A percentile compares a stretch with the other conserved stretches of the same genome.
Evolutionary conservation across 192 early-diverging fungal genomes (phyloP).

Genomic region (Linnemannia hyalina): DNA sequence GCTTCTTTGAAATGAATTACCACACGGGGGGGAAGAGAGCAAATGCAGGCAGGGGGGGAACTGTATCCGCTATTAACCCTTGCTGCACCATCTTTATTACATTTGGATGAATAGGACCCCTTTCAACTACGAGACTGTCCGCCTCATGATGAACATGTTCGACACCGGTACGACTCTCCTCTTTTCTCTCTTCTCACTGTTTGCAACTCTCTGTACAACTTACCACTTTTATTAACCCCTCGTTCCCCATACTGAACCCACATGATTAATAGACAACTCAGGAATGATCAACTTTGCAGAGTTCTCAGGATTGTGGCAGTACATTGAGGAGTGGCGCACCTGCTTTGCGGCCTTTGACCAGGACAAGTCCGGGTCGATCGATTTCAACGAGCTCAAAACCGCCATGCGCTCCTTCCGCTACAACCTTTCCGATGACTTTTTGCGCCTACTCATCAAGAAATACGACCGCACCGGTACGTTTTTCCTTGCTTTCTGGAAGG

Average conservation of each 20-base stretch:
- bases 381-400: slow-evolving; percentile 74
- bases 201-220: no score
- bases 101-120: slow-evolving; percentile 69
- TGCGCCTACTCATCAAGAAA: slow-evolving; percentile 77
- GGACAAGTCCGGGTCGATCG: slow-evolving; percentile 82
- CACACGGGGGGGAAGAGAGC: no score
- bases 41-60: background rate
- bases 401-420: slow-evolving; percentile 84
- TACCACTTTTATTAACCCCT: background rate
- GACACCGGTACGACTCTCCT: slow-evolving; percentile 63
- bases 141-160: slow-evolving; percentile 86
- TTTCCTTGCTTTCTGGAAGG: background rate
- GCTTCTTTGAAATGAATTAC: background rate
- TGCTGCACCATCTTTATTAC: background rate
- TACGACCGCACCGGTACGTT: slow-evolving; percentile 80
- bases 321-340: slow-evolving; percentile 88
- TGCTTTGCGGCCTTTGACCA: slow-evolving; percentile 84
- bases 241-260: background rate
- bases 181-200: background rate
- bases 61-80: background rate
- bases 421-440: slow-evolving; percentile 77
- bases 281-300: slow-evolving; percentile 85
- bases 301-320: slow-evolving; percentile 82
- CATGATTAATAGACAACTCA: slow-evolving; percentile 68
- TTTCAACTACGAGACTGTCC: slow-evolving; percentile 87